phyloP scores from a whole-genome alignment of 768 basidiomycete genomes.

The Mycena rosella region DNA sequence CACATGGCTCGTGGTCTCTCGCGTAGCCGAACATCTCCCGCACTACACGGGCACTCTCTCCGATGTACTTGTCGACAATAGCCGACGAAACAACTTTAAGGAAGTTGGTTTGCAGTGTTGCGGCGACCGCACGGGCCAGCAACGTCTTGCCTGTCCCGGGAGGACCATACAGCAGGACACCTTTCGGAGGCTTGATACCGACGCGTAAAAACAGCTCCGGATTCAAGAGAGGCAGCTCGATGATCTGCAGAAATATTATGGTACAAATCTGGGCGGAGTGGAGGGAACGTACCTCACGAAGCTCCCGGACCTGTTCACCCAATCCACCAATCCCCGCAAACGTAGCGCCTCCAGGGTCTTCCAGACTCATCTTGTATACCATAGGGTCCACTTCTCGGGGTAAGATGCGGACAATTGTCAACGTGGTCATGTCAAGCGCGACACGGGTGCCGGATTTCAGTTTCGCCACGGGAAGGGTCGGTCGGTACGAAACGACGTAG shows the following conservation, averaged over 20 bases:
- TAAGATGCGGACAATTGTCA: constrained; percentile 98
- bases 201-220: constrained; percentile 97
- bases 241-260: constrained; percentile 68
- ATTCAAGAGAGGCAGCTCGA: constrained; percentile 95
- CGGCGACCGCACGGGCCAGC: constrained; percentile 92
- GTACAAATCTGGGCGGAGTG: constrained; percentile 2
- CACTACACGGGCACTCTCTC: constrained; percentile 95
- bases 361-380: constrained; percentile 99
- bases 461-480: constrained; percentile 90
- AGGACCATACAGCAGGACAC: constrained; percentile 97
- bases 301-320: constrained; percentile 94
- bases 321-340: constrained; percentile 98
- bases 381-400: constrained; percentile 98
- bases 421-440: constrained; percentile 98
- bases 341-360: constrained; percentile 94
- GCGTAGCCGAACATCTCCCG: constrained; percentile 99
- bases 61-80: constrained; percentile 98
- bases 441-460: constrained; percentile 96
- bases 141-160: constrained; percentile 99
- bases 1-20: constrained; percentile 96
- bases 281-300: constrained; percentile 80
- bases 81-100: constrained; percentile 98
- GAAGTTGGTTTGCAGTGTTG: constrained; percentile 95
- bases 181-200: constrained; percentile 93
- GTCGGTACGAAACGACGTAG: constrained; percentile 98